Conservation (phyloP, 164 flowering plant species). For the Chimonanthus praecox region DNA sequence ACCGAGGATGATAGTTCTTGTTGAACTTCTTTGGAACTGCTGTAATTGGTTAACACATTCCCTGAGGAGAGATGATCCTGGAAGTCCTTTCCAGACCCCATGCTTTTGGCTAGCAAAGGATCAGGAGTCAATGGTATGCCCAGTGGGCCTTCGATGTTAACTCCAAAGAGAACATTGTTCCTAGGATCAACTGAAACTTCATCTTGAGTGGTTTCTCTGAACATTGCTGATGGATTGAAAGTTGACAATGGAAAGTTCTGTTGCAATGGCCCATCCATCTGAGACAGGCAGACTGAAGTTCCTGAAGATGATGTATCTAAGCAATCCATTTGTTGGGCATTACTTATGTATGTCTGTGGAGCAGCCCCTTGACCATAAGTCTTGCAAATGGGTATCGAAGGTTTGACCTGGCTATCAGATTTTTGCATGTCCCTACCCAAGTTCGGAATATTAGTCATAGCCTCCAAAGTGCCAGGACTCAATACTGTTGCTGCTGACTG, state of each 20-base stretch:
- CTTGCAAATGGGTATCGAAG: conserved; percentile 53
- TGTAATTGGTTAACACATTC: conserved; percentile 46
- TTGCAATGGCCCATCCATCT: conserved; percentile 58
- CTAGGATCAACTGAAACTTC: conserved; percentile 56
- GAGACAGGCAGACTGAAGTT: conserved; percentile 73
- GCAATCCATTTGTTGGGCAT: conserved; percentile 57
- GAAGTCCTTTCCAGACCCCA: conserved; percentile 55
- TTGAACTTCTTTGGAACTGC: conserved; percentile 63
- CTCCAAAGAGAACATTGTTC: conserved; percentile 49
- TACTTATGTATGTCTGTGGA: conserved; percentile 41
- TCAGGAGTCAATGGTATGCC: conserved; percentile 55
- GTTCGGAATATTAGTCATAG: conserved; percentile 32
- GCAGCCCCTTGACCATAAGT: conserved; percentile 44
- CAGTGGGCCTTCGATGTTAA: conserved; percentile 45
- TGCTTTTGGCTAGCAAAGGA: conserved; percentile 41
- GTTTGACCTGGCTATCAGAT: conserved; percentile 37
- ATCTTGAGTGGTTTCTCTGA: conserved; percentile 55
- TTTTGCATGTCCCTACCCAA: conserved; percentile 50
- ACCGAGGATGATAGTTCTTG: conserved; percentile 84
- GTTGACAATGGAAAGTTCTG: conserved; percentile 41
- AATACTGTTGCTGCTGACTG: conserved; percentile 54
- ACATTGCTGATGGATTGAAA: conserved; percentile 50
- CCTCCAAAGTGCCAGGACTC: conserved; percentile 48
- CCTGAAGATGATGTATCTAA: conserved; percentile 89
- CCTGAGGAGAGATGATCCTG: conserved; percentile 47